Conservation (phyloP, 306 rosid species). For the Malus asiatica region DNA sequence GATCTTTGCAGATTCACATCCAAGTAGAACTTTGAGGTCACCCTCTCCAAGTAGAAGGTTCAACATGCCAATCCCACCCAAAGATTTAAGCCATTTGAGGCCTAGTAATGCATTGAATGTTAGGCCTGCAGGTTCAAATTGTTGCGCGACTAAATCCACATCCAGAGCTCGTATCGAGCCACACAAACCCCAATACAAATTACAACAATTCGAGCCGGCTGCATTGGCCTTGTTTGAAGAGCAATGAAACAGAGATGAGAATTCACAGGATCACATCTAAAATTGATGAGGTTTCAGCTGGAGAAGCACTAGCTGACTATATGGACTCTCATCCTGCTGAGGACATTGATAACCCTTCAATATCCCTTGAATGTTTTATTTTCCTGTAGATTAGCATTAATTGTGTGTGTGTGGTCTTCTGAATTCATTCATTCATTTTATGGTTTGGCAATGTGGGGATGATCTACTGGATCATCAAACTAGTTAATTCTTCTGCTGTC, state of each 20-base stretch:
- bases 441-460: too few relatives aligned
- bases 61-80: not conserved
- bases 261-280: slow-evolving; percentile 41
- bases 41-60: slow-evolving; percentile 63
- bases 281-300: slow-evolving; percentile 50
- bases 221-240: slow-evolving; percentile 35
- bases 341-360: slow-evolving; percentile 75
- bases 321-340: slow-evolving; percentile 35
- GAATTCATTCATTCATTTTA: not conserved
- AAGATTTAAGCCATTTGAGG: not conserved
- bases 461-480: not conserved
- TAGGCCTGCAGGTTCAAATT: slow-evolving; percentile 30
- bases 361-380: slow-evolving; percentile 84
- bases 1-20: slow-evolving; percentile 12
- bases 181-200: slow-evolving; percentile 5
- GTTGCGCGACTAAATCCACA: too few relatives aligned
- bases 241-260: slow-evolving; percentile 26
- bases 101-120: slow-evolving; percentile 1
- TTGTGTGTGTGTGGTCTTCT: not conserved
- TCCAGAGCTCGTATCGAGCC: too few relatives aligned
- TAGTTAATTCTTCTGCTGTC: not conserved
- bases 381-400: slow-evolving; percentile 44
- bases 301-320: slow-evolving; percentile 35
- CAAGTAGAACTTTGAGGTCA: slow-evolving; percentile 33
- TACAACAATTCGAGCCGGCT: slow-evolving; percentile 12